Conservation (phyloP, 176 grass and related monocot genomes). For the Alloteropsis semialata region DNA sequence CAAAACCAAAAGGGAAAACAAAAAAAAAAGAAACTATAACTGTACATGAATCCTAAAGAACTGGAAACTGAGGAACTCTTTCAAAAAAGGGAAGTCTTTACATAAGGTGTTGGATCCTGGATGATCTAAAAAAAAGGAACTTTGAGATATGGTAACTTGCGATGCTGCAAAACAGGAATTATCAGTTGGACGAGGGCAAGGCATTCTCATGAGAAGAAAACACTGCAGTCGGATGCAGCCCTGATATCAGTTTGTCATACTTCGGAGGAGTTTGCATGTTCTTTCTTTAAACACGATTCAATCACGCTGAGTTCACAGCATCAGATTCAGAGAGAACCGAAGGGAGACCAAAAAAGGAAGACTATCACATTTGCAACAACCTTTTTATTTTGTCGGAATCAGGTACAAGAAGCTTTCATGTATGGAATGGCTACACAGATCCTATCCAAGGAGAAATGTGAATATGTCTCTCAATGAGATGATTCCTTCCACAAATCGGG, state of each 20-base stretch:
- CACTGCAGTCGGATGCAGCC: background rate
- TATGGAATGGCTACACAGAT: slow-evolving; percentile 61
- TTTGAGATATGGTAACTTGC: background rate
- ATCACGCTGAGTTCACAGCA: background rate
- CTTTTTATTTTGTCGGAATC: slow-evolving; percentile 24
- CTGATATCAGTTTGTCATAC: background rate
- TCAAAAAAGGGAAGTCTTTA: no score
- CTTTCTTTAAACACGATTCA: background rate
- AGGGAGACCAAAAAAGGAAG: background rate
- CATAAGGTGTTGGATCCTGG: no score
- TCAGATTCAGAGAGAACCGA: background rate
- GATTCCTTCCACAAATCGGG: slow-evolving; percentile 58
- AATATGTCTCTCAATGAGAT: slow-evolving; percentile 66
- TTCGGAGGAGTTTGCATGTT: background rate
- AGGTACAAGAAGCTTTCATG: slow-evolving; percentile 46
- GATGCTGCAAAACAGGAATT: background rate
- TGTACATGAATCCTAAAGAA: background rate
- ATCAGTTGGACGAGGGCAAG: background rate
- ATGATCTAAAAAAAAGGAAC: background rate
- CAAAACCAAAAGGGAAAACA: background rate
- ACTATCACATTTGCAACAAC: slow-evolving; percentile 37
- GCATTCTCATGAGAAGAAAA: background rate
- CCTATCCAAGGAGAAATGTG: slow-evolving; percentile 56
- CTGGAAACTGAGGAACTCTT: background rate
- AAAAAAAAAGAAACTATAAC: background rate